Base-by-base conservation (phyloP, 2,329 filamentous ascomycete species). In the Venturia nashicola region DNA sequence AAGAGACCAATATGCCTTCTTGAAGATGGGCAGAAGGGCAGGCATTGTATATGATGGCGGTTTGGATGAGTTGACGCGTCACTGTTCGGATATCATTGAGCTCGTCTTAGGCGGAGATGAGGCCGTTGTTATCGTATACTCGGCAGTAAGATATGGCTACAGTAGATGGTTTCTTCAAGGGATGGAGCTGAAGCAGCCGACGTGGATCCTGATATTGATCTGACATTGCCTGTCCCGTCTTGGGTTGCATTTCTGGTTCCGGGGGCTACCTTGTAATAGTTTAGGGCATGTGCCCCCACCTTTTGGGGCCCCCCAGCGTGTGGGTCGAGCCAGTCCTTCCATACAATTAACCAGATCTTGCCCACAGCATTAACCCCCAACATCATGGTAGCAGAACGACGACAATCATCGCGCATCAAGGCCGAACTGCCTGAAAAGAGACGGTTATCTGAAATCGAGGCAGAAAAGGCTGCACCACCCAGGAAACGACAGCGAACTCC, bases 1-100 rank as follows among this genome's bases (percentile, higher is more conserved):
- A 20, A 77, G 70, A 8, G 70, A 65, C 72, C 73, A 75, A 64
- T 75, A 76, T 46, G 71, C 72, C 61, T 73, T 76, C 44, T 65
- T 61, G 51, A 66, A 62, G 36, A 65, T 36, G 34, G 59, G 59
- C 14, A 46, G 42, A 44, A 65, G 63, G 54, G 27, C 36, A 18
- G 55, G 39, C 63, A 65, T 65, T 42, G 42, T 42, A 16, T 57
- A 8, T 36, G 18, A 18, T 51, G 20, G 46, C 12, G 23, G 12
- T 23, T 51, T 9, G 46, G 46, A 11, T 27, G 27, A 3, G 46
- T 48, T 27, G 20, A 27, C 8, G 46, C 46, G 20, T 23, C 5
- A 20, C 20, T 27, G 20, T 27, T 51, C 12, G 46, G 20, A 51
- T 51, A 27, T 51, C 20, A 51, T 51, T 7, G 46, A 51, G 46